Evolutionary conservation across 345 rosid genomes (phyloP), one percentile per base, ranked within the genome.

Genomic region (Alliaria petiolata): DNA sequence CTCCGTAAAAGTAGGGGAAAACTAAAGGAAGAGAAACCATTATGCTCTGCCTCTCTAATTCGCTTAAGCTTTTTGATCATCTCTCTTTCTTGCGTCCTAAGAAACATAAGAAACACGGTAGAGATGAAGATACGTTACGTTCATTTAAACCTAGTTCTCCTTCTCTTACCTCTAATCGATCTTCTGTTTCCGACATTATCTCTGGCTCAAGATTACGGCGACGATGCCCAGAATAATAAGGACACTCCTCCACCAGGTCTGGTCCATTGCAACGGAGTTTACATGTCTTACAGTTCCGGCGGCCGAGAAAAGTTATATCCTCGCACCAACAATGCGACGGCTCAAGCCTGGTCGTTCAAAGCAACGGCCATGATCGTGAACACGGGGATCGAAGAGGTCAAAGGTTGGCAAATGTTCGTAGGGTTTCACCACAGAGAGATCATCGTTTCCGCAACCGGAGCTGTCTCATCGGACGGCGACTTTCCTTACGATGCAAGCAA

Each of bases 301-400:
- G 79, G 76, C 3, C 81, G 99, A 7, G 83, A 72, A 36, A 88
- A 82, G 74, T 79, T 78, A 39, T 87, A 71, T 34, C 99, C 99
- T 1, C 81, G 67, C 22, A 61, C 89, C 8, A 82, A 84, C 57
- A 91, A 95, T 57, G 89, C 67, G 7, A 75, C 86, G 1, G 97
- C 97, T 9, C 98, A 95, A 72, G 77, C 98, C 0, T 95, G 99
- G 99, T 82, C 97, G 11, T 95, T 95, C 71, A 83, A 84, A 58
- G 74, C 97, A 33, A 70, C 70, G 22, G 87, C 91, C 9, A 58
- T 81, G 11, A 81, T 95, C 19, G 58, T 83, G 3, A 95, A 95
- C 68, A 59, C 90, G 0, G 99, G 91, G 1, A 33, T 60, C 1
- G 87, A 82, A n/a, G 96, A 88, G 74, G 69, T 95, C 30, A 85